Conservation (phyloP, 2,329 filamentous ascomycete species). For the Cercospora beticola region DNA sequence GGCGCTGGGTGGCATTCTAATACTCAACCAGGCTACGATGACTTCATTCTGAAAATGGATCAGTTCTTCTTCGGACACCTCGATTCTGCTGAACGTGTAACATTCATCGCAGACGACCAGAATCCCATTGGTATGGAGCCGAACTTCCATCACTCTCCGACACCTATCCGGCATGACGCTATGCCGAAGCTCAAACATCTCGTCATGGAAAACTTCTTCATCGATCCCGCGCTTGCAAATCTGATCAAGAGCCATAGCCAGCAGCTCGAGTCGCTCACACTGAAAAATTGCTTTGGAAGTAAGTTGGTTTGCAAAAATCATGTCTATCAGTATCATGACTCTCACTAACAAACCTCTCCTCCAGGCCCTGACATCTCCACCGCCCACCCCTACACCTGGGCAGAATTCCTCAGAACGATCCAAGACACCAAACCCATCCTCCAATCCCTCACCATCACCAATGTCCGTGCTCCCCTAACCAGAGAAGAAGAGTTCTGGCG, state of each 20-base stretch:
- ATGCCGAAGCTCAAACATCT: conserved; percentile 8
- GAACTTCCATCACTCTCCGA: background rate
- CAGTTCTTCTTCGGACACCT: conserved; percentile 12
- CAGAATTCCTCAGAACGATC: background rate
- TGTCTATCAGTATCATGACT: too few species aligned
- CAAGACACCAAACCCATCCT: background rate
- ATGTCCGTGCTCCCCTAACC: background rate
- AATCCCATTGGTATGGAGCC: background rate
- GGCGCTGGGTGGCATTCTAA: conserved; percentile 11
- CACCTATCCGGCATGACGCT: background rate
- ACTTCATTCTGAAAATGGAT: conserved; percentile 2
- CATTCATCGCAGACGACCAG: background rate
- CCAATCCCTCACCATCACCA: background rate
- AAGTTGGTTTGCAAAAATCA: background rate
- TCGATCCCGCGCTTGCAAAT: conserved; percentile 6
- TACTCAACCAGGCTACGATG: conserved; percentile 2
- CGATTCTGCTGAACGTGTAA: background rate
- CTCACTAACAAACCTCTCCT: background rate
- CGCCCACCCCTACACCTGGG: background rate
- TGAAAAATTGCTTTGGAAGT: conserved; percentile 5
- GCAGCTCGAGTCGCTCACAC: background rate
- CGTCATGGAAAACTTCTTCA: conserved; percentile 8
- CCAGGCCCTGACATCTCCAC: background rate
- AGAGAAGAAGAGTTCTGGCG: background rate
- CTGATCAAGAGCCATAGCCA: background rate